phyloP scores from a whole-genome alignment of 2,329 filamentous ascomycete species.

The Monascus ruber region DNA sequence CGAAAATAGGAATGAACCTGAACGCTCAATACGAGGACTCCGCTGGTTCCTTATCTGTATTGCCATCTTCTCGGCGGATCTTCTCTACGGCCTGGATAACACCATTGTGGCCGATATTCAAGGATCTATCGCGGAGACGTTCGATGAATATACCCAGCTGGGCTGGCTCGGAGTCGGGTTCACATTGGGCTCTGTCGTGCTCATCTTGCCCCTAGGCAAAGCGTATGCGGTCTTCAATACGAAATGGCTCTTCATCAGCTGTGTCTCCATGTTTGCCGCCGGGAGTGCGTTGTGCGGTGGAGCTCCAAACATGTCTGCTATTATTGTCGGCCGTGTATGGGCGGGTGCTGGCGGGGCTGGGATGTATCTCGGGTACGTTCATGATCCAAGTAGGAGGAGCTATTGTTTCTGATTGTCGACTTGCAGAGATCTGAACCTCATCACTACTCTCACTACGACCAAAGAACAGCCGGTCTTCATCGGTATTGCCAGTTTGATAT shows the following conservation, averaged over 20 bases:
- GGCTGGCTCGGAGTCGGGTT: conserved; percentile 35
- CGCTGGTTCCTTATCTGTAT: conserved; percentile 10
- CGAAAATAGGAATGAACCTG: no score
- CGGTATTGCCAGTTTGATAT: conserved; percentile 15
- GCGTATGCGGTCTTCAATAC: conserved; percentile 33
- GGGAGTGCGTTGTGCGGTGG: conserved; percentile 33
- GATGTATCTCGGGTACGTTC: conserved; percentile 17
- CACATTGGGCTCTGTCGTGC: conserved; percentile 30
- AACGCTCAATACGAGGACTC: neutral
- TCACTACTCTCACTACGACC: conserved; percentile 10
- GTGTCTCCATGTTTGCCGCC: conserved; percentile 18
- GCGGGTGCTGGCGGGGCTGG: conserved; percentile 23
- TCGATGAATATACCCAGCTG: conserved; percentile 28
- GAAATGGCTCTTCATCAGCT: conserved; percentile 31
- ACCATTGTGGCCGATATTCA: conserved; percentile 42
- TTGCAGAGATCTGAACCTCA: conserved; percentile 9
- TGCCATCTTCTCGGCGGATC: conserved; percentile 26
- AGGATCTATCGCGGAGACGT: conserved; percentile 28
- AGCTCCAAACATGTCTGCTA: conserved; percentile 33
- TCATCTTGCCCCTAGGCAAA: conserved; percentile 28
- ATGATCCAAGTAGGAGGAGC: neutral
- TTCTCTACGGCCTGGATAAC: conserved; percentile 28
- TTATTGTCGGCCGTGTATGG: conserved; percentile 35
- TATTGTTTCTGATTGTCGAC: neutral
- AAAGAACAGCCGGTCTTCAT: conserved; percentile 16